Base-by-base conservation (phyloP, 805 yeast genomes). In the Tetrapisispora pingtungensis region DNA sequence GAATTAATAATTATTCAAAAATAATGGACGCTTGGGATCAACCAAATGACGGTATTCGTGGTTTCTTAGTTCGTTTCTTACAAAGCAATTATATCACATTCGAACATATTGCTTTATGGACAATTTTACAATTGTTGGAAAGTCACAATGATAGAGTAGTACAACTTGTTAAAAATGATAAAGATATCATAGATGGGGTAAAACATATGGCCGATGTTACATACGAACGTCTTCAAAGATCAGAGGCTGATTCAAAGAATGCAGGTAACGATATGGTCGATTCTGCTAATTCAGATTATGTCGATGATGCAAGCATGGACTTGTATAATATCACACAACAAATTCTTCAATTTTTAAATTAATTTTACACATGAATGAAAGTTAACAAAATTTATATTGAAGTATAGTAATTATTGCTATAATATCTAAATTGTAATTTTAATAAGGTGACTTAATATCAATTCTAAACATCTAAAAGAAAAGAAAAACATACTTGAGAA, bases 21-120 rank as follows among this genome's bases (percentile, higher is more conserved):
- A 85, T 93, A 48, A 73, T 87, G 46, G 74, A 77, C 44, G 75
- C 80, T 52, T 93, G 97, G 94, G 70, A 75, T 19, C 69, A 70
- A 47, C 95, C 95, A 36, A 77, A 75, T 41, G 88, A 86, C 47
- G 97, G 97, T 46, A 81, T 93, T 47, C 74, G 78, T 49, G 93
- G 88, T 24, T 93, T 93, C 60, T 72, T 93, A 51, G 71, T 78
- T 31, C 71, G 89, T 56, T 93, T 90, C 62, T 71, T 93, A 57
- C 79, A 78, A 49, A 77, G 87, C 57, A 82, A 82, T 34, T 93
- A 89, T 62, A 83, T 95, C 13, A 93, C 97, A 0, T 93, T 93
- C 65, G 97, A 93, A 67, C 98, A 93, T 63, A 93, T 93, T 66
- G 96, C 97, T 1, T 75, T 89, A 48, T 93, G 98, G 98, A 90